A percentile compares a stretch with the other conserved stretches of the same genome.
Conservation (phyloP, 805 yeast genomes). For the Candida taoyuanica region DNA sequence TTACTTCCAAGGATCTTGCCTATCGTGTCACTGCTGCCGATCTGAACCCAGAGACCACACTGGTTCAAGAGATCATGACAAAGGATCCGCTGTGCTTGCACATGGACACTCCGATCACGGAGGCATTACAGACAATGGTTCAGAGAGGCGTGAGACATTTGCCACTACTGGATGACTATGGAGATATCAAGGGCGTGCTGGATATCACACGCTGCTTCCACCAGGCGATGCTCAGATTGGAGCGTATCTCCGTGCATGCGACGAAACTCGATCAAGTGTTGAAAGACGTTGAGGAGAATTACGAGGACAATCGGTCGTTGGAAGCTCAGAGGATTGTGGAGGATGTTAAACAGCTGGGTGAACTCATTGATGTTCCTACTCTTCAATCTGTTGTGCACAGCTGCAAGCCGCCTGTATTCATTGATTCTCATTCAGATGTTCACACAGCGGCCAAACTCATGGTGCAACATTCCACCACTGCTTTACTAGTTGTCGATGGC, state of each 20-base stretch:
- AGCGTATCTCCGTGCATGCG: constrained; percentile 36
- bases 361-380: constrained; percentile 39
- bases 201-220: constrained; percentile 45
- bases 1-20: constrained; percentile 45
- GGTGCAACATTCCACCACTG: constrained; percentile 36
- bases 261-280: constrained; percentile 28
- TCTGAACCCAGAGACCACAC: constrained; percentile 25
- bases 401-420: constrained; percentile 28
- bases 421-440: constrained; percentile 35
- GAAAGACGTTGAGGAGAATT: constrained; percentile 29
- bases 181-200: constrained; percentile 37
- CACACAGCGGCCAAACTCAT: constrained; percentile 36
- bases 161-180: constrained; percentile 35
- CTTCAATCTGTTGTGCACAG: constrained; percentile 23
- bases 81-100: constrained; percentile 33
- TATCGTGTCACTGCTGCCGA: constrained; percentile 35
- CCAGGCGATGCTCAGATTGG: constrained; percentile 41
- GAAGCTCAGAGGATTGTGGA: constrained; percentile 25
- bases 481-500: constrained; percentile 36
- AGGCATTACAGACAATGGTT: constrained; percentile 40
- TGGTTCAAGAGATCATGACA: constrained; percentile 38
- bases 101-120: constrained; percentile 35
- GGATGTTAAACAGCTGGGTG: constrained; percentile 36
- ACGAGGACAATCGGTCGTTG: constrained; percentile 21
- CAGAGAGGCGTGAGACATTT: constrained; percentile 38